These are phyloP conservation scores for Stemphylium vesicarium DNA, from an alignment of 2,329 filamentous ascomycete genomes.

Conservation along the genomic window DNA sequence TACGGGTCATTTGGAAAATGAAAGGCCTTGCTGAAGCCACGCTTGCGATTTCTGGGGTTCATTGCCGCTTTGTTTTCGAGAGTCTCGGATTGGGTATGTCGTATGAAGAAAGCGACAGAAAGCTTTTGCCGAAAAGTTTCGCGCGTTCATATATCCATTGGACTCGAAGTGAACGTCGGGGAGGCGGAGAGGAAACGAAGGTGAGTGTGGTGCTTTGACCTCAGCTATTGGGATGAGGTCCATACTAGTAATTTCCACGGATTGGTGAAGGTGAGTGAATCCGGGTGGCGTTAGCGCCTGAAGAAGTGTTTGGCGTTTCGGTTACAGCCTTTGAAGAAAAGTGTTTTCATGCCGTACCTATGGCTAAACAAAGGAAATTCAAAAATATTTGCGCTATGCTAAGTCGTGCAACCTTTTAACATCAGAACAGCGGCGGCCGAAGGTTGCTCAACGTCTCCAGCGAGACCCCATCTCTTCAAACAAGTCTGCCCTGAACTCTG, in stretches of 20 bases:
- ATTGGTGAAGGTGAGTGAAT: slow-evolving; percentile 4
- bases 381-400: neutral
- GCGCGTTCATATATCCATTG: neutral
- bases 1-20: neutral
- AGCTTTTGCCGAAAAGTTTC: neutral
- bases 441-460: slow-evolving; percentile 23
- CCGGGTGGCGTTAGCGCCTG: neutral
- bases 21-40: slow-evolving; percentile 27
- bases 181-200: neutral
- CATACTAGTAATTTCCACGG: neutral
- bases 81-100: neutral
- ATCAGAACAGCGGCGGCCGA: neutral
- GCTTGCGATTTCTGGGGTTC: slow-evolving; percentile 20
- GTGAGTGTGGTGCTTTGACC: neutral
- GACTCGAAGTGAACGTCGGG: neutral
- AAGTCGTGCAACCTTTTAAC: neutral
- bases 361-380: neutral
- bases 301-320: neutral
- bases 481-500: slow-evolving; percentile 38
- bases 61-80: neutral
- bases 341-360: neutral
- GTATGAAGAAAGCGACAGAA: neutral
- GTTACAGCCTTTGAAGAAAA: too few relatives aligned
- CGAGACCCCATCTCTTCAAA: slow-evolving; percentile 38
- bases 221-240: neutral